Evolutionary conservation across 768 basidiomycete species (phyloP).

Genomic region (Boletus sp.): DNA sequence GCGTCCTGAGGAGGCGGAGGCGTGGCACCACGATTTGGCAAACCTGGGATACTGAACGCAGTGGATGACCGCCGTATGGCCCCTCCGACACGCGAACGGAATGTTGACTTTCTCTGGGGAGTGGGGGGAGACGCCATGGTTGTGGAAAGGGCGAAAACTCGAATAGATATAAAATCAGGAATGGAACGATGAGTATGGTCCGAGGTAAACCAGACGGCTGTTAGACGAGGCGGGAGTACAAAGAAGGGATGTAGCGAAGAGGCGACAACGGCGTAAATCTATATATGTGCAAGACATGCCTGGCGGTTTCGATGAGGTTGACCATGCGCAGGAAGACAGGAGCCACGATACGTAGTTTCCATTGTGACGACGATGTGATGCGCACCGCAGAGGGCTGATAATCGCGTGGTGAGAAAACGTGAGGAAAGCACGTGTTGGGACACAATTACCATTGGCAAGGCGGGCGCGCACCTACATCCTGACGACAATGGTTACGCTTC

Average conservation of each 20-base stretch:
- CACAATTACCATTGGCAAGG: constrained; percentile 5
- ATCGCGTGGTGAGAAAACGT: constrained; percentile 30
- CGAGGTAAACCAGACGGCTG: constrained; percentile 8
- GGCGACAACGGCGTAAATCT: constrained; percentile 23
- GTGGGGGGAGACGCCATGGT: constrained; percentile 28
- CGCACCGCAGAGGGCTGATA: constrained; percentile 31
- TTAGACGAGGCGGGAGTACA: constrained; percentile 16
- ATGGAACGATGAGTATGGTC: constrained; percentile 1
- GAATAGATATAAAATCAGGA: constrained; percentile 9
- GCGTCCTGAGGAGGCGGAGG: constrained; percentile 26
- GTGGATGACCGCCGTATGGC: constrained; percentile 62
- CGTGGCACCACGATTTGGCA: constrained; percentile 29
- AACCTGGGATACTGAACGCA: constrained; percentile 40
- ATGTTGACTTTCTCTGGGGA: constrained; percentile 38
- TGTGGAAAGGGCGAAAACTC: constrained; percentile 14
- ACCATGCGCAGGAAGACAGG: constrained; percentile 29
- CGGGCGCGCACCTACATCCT: constrained; percentile 11
- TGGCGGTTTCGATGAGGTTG: constrained; percentile 36
- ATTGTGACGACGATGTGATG: constrained; percentile 30
- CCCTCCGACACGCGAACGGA: constrained; percentile 59
- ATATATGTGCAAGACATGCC: constrained; percentile 30
- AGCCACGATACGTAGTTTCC: constrained; percentile 18
- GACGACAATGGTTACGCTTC: background rate
- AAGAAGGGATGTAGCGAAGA: constrained; percentile 18
- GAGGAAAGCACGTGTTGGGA: constrained; percentile 33